Conservation (phyloP, 2,329 filamentous ascomycete species). For the Colletotrichum falcatum region DNA sequence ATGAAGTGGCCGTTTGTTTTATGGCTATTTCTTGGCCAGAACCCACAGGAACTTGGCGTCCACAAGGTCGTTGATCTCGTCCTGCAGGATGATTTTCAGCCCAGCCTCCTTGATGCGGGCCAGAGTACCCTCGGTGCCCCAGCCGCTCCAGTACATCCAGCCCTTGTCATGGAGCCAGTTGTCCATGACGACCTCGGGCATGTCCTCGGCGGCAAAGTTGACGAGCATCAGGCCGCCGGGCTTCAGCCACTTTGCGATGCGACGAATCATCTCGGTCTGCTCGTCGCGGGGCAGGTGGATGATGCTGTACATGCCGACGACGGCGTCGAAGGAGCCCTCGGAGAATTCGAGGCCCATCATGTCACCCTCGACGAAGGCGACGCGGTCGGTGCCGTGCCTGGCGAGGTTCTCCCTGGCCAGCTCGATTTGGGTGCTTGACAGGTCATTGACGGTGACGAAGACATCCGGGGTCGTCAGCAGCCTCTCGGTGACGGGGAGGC, state of each 20-base stretch:
- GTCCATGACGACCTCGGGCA: slow-evolving; percentile 47
- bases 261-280: slow-evolving; percentile 59
- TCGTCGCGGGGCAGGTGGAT: slow-evolving; percentile 66
- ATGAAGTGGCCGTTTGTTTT: neutral
- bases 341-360: slow-evolving; percentile 53
- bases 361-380: slow-evolving; percentile 52
- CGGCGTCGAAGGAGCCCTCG: slow-evolving; percentile 56
- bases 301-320: slow-evolving; percentile 65
- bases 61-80: slow-evolving; percentile 48
- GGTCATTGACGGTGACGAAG: slow-evolving; percentile 54
- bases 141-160: slow-evolving; percentile 60
- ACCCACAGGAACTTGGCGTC: slow-evolving; percentile 56
- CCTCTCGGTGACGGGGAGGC: slow-evolving; percentile 51
- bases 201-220: slow-evolving; percentile 55
- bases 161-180: slow-evolving; percentile 55
- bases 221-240: slow-evolving; percentile 63
- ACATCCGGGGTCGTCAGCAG: slow-evolving; percentile 47
- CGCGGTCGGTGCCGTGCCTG: slow-evolving; percentile 35
- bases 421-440: slow-evolving; percentile 54
- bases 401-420: slow-evolving; percentile 43
- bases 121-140: slow-evolving; percentile 51
- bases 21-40: slow-evolving; percentile 48
- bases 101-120: slow-evolving; percentile 48
- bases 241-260: slow-evolving; percentile 61
- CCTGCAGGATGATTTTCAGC: slow-evolving; percentile 49